Base-by-base conservation (phyloP, 1,139 yeast species). In the Saccharomycopsis hybrid region DNA sequence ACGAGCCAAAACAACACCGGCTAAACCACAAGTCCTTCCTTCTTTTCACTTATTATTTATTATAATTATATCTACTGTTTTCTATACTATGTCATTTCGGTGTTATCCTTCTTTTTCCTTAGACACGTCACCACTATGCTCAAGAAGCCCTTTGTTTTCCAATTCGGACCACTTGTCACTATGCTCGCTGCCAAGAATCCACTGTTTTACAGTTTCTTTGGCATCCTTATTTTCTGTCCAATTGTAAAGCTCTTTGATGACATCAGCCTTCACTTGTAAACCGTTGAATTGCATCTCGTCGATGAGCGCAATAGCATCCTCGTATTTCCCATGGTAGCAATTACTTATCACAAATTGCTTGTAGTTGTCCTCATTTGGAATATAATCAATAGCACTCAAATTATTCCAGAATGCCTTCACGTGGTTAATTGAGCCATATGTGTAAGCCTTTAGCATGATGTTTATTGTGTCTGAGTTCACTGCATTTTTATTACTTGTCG, bases 301-400 rank as follows among this genome's bases (percentile, higher is more conserved):
- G 1, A 78, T 71, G 28, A 81, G 64, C 24, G 69, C 71, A 18
- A 82, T 66, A 0, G 94, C 94, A 3, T 77, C 75, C 31, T 75
- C 74, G 39, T 73, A 75, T 47, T 74, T 68, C 2, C 85, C 90
- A 60, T 81, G 81, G 58, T 83, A 83, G 54, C 87, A 85, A 61
- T 85, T 82, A 1, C 92, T 88, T 54, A 85, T 76, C 44, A 86
- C 65, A 57, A 79, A 82, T 60, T 85, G 90, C 44, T 72, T 73
- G 60, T 75, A 76, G 46, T 82, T 74, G n/a, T 72, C 70, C 38
- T 73, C 68, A 55, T 77, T 73, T 0, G 88, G 87, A 5, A 71
- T 57, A 11, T 85, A 65, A 1, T 74, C 77, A 59, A 72, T 78
- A 36, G 59, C 53, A 39, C 70, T 70, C 44, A 85, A 63, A 52